Percentiles rank a stretch among this genome's conserved stretches.
These are phyloP conservation scores for Barnettozyma hawaiiensis DNA, from an alignment of 1,139 yeast genomes.

Conservation along the genomic window DNA sequence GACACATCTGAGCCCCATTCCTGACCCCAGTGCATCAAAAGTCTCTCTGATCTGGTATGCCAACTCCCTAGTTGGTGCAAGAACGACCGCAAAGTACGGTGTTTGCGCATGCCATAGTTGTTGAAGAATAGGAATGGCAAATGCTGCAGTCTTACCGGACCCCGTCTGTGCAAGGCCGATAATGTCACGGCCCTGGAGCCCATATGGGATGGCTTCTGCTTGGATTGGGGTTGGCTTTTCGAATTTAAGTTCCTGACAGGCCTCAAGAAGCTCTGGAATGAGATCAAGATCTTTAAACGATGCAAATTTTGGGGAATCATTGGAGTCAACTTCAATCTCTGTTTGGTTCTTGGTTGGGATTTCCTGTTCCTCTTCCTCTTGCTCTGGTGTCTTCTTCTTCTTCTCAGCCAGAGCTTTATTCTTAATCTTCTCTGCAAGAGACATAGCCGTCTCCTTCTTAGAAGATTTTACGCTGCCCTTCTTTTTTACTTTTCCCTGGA, in stretches of 20 bases:
- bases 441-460: constrained; percentile 26
- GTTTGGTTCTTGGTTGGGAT: constrained; percentile 1
- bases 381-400: constrained; percentile 16
- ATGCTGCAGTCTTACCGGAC: constrained; percentile 83
- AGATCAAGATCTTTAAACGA: constrained; percentile 49
- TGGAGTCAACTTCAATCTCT: constrained; percentile 17
- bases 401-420: constrained; percentile 42
- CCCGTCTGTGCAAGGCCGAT: constrained; percentile 84
- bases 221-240: constrained; percentile 86
- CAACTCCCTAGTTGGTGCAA: constrained; percentile 95
- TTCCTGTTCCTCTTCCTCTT: constrained; percentile 3
- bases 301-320: constrained; percentile 26
- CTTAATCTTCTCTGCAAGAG: constrained; percentile 43
- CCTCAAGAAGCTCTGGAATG: constrained; percentile 76
- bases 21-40: constrained; percentile 85
- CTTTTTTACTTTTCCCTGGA: constrained; percentile 15
- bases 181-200: constrained; percentile 77
- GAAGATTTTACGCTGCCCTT: constrained; percentile 17
- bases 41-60: constrained; percentile 96
- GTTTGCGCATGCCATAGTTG: constrained; percentile 84
- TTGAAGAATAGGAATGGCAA: constrained; percentile 86
- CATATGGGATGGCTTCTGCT: constrained; percentile 86
- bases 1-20: constrained; percentile 83
- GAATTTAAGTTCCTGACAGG: constrained; percentile 63
- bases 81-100: constrained; percentile 82